Conservation (phyloP, 257 asterid genomes). For the Mentha longifolia region DNA sequence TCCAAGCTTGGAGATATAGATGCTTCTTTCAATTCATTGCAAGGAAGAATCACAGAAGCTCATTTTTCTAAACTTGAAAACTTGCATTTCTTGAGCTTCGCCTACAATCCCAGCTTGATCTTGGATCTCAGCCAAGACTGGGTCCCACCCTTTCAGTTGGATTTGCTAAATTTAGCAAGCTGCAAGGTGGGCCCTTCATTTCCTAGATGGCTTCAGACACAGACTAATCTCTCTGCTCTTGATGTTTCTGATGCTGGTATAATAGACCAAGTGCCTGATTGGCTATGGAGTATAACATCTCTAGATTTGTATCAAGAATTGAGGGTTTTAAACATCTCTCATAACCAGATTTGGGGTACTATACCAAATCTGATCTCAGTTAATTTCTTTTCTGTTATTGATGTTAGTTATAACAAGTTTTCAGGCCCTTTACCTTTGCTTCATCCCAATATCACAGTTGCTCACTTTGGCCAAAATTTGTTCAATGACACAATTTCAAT, state of each 20-base stretch:
- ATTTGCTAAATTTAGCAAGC: constrained; percentile 13
- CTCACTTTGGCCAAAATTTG: constrained; percentile 39
- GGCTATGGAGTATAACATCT: constrained; percentile 50
- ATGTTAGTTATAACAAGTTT: constrained; percentile 37
- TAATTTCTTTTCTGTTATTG: not conserved
- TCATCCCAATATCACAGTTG: not conserved
- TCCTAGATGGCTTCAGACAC: constrained; percentile 47
- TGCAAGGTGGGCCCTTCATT: constrained; percentile 44
- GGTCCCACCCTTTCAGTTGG: constrained; percentile 38
- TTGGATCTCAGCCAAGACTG: constrained; percentile 27
- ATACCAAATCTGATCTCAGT: constrained; percentile 35
- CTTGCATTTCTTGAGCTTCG: constrained; percentile 33
- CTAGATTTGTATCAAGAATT: constrained; percentile 32
- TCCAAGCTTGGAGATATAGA: constrained; percentile 30
- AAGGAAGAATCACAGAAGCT: constrained; percentile 39
- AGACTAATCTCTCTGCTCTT: constrained; percentile 18
- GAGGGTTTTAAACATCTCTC: constrained; percentile 38
- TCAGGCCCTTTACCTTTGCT: constrained; percentile 41
- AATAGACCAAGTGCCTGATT: constrained; percentile 37
- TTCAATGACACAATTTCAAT: constrained; percentile 38
- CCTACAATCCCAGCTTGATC: constrained; percentile 32
- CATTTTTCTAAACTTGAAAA: constrained; percentile 32
- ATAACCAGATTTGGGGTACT: constrained; percentile 40
- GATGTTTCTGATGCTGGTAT: constrained; percentile 42
- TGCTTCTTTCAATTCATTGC: constrained; percentile 30